Base-by-base conservation (phyloP, 2,329 filamentous ascomycete genomes). In the Cucurbitaria berberidis region DNA sequence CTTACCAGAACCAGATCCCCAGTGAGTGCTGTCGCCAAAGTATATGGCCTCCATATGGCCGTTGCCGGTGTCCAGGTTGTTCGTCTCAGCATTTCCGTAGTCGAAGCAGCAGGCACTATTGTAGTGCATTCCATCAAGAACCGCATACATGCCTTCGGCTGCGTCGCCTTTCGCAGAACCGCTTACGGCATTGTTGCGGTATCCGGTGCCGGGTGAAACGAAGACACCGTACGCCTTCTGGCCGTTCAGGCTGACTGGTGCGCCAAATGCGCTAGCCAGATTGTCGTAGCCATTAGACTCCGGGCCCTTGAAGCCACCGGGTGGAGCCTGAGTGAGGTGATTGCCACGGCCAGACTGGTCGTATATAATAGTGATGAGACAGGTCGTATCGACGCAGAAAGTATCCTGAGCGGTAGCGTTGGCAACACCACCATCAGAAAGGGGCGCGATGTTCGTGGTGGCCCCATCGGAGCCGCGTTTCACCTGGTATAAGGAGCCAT, bases 1-100 rank as follows among this genome's bases (percentile, higher is more conserved):
- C 38, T 61, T 79, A 39, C 85, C 86, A 3, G 82, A 50, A 8
- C 86, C 86, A 7, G 69, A 72, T 16, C 86, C 86, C 82, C 84
- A 87, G 59, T 53, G 53, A 0, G 77, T 84, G 68, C 65, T 81
- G 67, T 76, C 74, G 1, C 86, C 86, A 62, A 80, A 88, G 78
- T 88, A 89, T 52, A 89, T 84, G 48, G 86, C 84, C 66, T 89
- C 86, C 86, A 89, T 89, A 63, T 88, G 85, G 15, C 84, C 86
- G 47, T 82, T 81, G 2, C 86, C 86, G 0, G 84, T 81, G 45
- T 77, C 76, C 0, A 48, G 49, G 39, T 64, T 76, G 62, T 62
- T 77, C 8, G 67, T 74, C 56, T 78, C 77, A 8, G 75, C 76
- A 32, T 78, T 78, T 27, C 76, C 76, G 29, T 78, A 78, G 53